Evolutionary conservation across 2,329 filamentous ascomycete genomes (phyloP), one percentile per base, ranked within the genome.

Genomic region (Claviceps digitariae): DNA sequence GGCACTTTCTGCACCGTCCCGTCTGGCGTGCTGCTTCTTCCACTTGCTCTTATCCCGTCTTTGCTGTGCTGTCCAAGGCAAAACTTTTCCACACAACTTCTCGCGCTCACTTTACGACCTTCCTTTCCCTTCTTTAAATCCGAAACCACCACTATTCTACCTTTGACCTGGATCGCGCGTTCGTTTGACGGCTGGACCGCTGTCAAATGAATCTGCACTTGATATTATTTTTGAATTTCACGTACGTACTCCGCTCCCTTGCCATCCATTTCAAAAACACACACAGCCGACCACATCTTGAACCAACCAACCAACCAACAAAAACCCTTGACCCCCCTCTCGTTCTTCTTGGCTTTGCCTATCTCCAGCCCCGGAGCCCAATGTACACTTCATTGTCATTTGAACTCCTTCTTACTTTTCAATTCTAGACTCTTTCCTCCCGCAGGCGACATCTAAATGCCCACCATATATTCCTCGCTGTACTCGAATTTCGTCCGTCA

Each of bases 151-250:
- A 62, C 43, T 50, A 62, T 58, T 56, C 47, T 56, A 53, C 51
- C 55, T 56, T 57, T 57, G 57, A 61, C 59, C 59, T 63, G 63
- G 60, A 64, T 70, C 71, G 88, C 89, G 89, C 88, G 88, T 84
- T 95, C 89, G 77, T 85, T 94, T 93, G 89, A 78, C 87, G 87
- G 83, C 84, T 73, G 67, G 57, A 62, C 60, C 69, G 85, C 88
- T 90, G 89, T 94, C 88, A 91, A 89, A 95, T 95, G 90, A 95
- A 93, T 89, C 89, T 96, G 90, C 89, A 90, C 75, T 74, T 72
- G 73, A 73, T 72, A 67, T 73, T 75, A 68, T 67, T 74, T 69
- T 72, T 74, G 72, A 78, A 74, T 75, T 77, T 70, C 75, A 75
- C 75, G 84, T 88, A 79, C 73, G 80, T 66, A 15, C 17, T n/a